Evolutionary conservation across 2,329 filamentous ascomycete species (phyloP), one percentile per base, ranked within the genome.

Genomic region (Corinectria fuckeliana): DNA sequence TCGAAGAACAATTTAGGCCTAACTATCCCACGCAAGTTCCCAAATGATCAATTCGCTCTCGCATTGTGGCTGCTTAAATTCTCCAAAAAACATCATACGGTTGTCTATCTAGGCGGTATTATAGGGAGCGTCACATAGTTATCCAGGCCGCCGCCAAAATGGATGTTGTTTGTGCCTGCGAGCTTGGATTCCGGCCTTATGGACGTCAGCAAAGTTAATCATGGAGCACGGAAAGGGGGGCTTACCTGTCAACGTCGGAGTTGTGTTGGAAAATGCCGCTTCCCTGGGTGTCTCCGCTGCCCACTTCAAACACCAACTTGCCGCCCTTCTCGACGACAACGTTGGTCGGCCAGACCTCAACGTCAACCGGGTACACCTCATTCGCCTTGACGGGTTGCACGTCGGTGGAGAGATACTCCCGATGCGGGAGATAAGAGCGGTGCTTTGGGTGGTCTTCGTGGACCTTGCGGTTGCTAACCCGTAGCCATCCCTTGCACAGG

Each of bases 281-380:
- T 1, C 86, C 86, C 61, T 88, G 85, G 0, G 86, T 88, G 71
- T 88, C 86, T 1, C 82, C 82, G 41, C 77, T 80, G 5, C 78
- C 72, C 3, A 88, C 76, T 70, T 88, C 85, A 39, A 88, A 80
- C 2, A 87, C 77, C 14, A 88, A 65, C 65, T 75, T 80, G 0
- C 78, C 82, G 0, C 85, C 85, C 30, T 71, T 69, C 21, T 72
- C 71, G 9, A 74, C 75, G 0, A 88, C 74, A 0, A 88, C 84
- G 60, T 86, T 87, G 0, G 86, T 88, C 0, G 87, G 86, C 87
- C 86, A 89, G 0, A 89, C 71, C 69, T 89, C 87, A 0, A 89
- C 76, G 61, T 89, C 86, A 0, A 88, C 84, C 0, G 70, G 73
- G 65, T 90, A 89, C 0, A 87, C 76, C 54, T 86, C 81, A 0